These are phyloP conservation scores for Ettlia oleoabundans DNA, from an alignment of 139 green algal genomes.

Conservation along the genomic window DNA sequence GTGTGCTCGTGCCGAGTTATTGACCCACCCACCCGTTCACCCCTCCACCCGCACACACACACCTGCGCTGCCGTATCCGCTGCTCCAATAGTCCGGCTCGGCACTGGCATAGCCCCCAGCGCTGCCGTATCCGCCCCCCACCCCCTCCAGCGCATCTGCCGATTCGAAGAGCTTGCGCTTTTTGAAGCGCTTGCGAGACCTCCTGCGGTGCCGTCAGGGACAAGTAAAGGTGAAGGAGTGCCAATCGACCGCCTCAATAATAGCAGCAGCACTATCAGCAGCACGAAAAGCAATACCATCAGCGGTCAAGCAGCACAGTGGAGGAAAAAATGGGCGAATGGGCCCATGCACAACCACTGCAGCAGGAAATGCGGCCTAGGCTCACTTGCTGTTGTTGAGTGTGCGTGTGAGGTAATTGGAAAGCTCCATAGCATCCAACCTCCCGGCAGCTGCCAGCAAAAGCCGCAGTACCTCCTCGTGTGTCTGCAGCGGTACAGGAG, in stretches of 20 bases:
- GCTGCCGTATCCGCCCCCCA: conserved; percentile 14
- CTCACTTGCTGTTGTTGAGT: conserved; percentile 45
- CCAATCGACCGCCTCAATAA: too few relatives aligned
- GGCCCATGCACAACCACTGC: neutral
- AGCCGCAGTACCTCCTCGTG: conserved; percentile 82
- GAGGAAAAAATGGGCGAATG: neutral
- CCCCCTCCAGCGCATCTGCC: neutral
- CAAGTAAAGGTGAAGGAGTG: too few relatives aligned
- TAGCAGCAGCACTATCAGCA: neutral
- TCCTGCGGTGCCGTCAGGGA: neutral
- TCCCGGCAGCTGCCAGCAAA: conserved; percentile 60
- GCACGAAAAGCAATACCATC: too few relatives aligned
- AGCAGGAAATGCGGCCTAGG: neutral
- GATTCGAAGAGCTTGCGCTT: conserved; percentile 37
- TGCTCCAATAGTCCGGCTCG: neutral
- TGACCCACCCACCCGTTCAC: neutral
- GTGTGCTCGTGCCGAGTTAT: too few relatives aligned
- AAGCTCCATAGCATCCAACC: conserved; percentile 50
- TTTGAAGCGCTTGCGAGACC: conserved; percentile 43
- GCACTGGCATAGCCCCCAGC: neutral
- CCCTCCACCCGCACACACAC: neutral
- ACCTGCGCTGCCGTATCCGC: neutral
- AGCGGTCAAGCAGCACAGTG: neutral
- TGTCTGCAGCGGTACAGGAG: conserved; percentile 43
- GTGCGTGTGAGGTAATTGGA: conserved; percentile 57